These are phyloP conservation scores for Saccharum hybrid DNA, from an alignment of 202 grass and related monocot species.

Conservation along the genomic window DNA sequence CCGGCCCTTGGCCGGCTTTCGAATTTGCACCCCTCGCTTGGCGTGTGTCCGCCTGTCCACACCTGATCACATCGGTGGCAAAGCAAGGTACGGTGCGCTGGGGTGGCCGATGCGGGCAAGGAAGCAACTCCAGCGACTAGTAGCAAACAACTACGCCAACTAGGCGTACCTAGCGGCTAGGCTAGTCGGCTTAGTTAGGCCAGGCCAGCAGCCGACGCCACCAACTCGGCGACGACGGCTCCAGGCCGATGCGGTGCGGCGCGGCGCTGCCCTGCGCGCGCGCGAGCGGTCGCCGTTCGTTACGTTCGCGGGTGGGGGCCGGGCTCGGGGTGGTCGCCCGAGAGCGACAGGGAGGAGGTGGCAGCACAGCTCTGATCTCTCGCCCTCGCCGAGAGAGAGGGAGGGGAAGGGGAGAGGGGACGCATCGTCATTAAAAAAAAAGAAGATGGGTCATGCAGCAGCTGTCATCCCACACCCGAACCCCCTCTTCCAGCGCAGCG, in stretches of 20 bases:
- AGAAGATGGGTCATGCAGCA: slow-evolving; percentile 50
- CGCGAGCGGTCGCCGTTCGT: not conserved
- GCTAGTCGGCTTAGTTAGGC: not conserved
- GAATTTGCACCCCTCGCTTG: not conserved
- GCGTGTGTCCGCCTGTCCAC: slow-evolving; percentile 26
- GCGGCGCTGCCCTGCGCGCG: not conserved
- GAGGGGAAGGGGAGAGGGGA: not conserved
- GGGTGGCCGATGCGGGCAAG: slow-evolving; percentile 38
- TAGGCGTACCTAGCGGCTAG: not conserved
- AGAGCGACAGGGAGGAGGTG: slow-evolving; percentile 51
- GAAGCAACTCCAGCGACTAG: not conserved
- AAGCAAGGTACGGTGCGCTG: not conserved
- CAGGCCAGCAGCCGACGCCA: slow-evolving; percentile 12
- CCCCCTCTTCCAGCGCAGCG: slow-evolving; percentile 62
- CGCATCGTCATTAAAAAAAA: not conserved
- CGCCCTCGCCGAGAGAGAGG: not conserved
- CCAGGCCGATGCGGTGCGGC: not conserved
- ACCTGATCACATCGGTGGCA: slow-evolving; percentile 27
- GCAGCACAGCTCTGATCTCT: slow-evolving; percentile 3
- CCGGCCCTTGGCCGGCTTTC: not conserved
- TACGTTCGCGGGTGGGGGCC: not conserved
- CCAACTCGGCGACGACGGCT: not conserved
- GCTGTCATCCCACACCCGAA: slow-evolving; percentile 74
- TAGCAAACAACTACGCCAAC: slow-evolving; percentile 28
- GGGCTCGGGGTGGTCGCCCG: slow-evolving; percentile 26